Evolutionary conservation across 345 rosid species (phyloP), one percentile per base, ranked within the genome.

Genomic region (Salix exigua): DNA sequence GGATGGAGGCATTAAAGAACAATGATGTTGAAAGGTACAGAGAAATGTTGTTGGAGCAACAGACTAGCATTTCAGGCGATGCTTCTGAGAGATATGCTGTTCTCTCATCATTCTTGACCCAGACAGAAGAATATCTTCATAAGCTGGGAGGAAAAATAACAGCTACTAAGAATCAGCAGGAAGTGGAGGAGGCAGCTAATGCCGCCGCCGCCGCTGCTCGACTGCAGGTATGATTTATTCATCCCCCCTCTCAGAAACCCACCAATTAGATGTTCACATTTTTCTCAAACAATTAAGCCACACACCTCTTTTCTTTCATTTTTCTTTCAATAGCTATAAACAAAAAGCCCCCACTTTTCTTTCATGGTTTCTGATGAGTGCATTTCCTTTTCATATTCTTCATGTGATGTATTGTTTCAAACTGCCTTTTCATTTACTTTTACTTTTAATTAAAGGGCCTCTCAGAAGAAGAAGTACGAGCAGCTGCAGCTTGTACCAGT

Each of bases 1-100:
- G 99, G 82, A 96, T 96, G 99, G 99, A 96, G 79, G 99, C 99
- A 70, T 84, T 96, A 87, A 94, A 96, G 88, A 96, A 96, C 83
- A 96, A 96, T 86, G 99, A 96, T 76, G 99, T 94, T 46, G 99
- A 94, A 87, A 90, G 99, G 87, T 96, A 96, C 78, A 88, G 99
- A 85, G 98, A 96, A 84, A 96, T 96, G 98, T 79, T 96, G 82
- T 80, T 96, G 84, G 99, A 96, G 85, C 97, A 94, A 90, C 98
- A 96, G 86, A 96, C 99, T 46, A 91, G 77, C 82, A 85, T 92
- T 42, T 82, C 87, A 14, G 99, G 99, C 58, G 99, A 89, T 75
- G 98, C 97, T 82, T 90, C 97, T 11, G 99, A 96, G 88, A 90
- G 99, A 83, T 96, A 96, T 83, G 87, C 90, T 40, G 98, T 96